These are phyloP conservation scores for Pythium phragmitis DNA, from an alignment of 352 stramenopile genomes.

Conservation along the genomic window DNA sequence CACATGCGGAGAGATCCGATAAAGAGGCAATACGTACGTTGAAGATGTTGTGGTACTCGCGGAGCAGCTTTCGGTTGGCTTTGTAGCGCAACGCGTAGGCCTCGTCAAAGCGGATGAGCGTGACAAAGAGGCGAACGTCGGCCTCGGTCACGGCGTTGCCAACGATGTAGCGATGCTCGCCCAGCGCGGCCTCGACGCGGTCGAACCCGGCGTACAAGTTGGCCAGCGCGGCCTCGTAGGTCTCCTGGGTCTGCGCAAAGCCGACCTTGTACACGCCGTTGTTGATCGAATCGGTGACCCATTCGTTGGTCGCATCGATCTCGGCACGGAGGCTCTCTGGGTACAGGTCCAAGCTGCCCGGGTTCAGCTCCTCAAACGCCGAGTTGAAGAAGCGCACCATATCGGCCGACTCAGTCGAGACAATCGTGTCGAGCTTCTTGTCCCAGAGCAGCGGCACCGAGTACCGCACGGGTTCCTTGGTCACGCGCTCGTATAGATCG, in stretches of 20 bases:
- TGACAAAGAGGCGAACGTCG: conserved; percentile 92
- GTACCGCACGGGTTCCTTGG: conserved; percentile 78
- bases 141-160: conserved; percentile 72
- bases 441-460: conserved; percentile 94
- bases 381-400: conserved; percentile 96
- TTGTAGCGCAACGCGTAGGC: conserved; percentile 87
- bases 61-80: conserved; percentile 82
- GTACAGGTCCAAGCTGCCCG: conserved; percentile 85
- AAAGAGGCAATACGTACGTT: conserved; percentile 30
- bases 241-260: conserved; percentile 55
- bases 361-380: conserved; percentile 84
- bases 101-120: conserved; percentile 93
- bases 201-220: conserved; percentile 87
- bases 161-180: conserved; percentile 67
- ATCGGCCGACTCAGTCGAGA: conserved; percentile 95
- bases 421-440: conserved; percentile 92
- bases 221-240: conserved; percentile 89
- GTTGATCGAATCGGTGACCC: conserved; percentile 91
- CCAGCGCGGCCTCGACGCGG: conserved; percentile 71
- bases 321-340: conserved; percentile 68
- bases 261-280: conserved; percentile 89
- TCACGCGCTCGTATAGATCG: conserved; percentile 85
- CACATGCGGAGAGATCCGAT: neutral
- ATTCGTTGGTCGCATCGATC: conserved; percentile 88
- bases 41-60: conserved; percentile 85